phyloP scores from a whole-genome alignment of 2,329 filamentous ascomycete genomes.

The Fusarium avenaceum region DNA sequence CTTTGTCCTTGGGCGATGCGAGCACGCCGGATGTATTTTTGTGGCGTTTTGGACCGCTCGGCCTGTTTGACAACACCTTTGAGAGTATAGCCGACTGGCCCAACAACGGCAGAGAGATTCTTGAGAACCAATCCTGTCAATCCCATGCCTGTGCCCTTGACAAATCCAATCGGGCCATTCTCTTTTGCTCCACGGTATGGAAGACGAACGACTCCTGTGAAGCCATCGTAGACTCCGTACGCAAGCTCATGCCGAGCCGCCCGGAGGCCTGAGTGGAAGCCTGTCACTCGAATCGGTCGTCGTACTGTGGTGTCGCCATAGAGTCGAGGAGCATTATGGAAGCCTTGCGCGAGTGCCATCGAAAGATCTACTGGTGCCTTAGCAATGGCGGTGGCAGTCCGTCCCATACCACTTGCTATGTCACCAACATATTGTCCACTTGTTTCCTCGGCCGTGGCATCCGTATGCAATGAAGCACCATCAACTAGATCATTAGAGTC shows the following conservation, averaged over 20 bases:
- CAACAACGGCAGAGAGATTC: slow-evolving; percentile 71
- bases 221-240: slow-evolving; percentile 74
- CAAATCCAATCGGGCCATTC: slow-evolving; percentile 61
- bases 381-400: slow-evolving; percentile 65
- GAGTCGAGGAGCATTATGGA: slow-evolving; percentile 77
- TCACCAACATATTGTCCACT: slow-evolving; percentile 62
- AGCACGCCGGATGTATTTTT: slow-evolving; percentile 67
- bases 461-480: slow-evolving; percentile 26
- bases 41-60: slow-evolving; percentile 66
- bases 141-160: slow-evolving; percentile 72
- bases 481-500: slow-evolving; percentile 17
- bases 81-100: slow-evolving; percentile 72
- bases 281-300: slow-evolving; percentile 72
- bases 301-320: slow-evolving; percentile 80
- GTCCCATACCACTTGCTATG: slow-evolving; percentile 65
- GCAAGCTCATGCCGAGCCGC: slow-evolving; percentile 73
- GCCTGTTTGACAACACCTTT: slow-evolving; percentile 74
- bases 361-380: slow-evolving; percentile 72
- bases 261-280: slow-evolving; percentile 72
- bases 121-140: slow-evolving; percentile 75
- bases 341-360: slow-evolving; percentile 74
- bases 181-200: slow-evolving; percentile 70
- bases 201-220: slow-evolving; percentile 72
- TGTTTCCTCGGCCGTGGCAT: slow-evolving; percentile 37
- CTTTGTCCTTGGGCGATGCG: slow-evolving; percentile 70